Percentiles rank a stretch among this genome's conserved stretches.
Evolutionary conservation across 2,329 filamentous ascomycete genomes (phyloP).

Genomic region (Fusarium pseudocircinatum): DNA sequence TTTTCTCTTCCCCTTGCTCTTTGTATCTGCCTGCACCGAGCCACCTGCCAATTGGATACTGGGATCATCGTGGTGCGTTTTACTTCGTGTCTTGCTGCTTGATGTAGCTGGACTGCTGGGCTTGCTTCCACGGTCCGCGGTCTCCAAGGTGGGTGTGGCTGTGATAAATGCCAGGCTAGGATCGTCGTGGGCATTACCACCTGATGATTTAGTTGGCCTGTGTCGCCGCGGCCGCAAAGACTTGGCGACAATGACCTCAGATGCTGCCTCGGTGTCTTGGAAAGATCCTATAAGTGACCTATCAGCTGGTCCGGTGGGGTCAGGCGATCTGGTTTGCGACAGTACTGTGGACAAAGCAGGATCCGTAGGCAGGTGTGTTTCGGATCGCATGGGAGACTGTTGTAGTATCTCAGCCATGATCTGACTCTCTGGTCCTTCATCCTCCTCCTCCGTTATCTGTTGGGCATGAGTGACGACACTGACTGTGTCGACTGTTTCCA

Average conservation of each 20-base stretch:
- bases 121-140: conserved; percentile 22
- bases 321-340: conserved; percentile 20
- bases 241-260: conserved; percentile 43
- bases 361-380: conserved; percentile 10
- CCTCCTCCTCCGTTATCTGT: conserved; percentile 29
- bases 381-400: conserved; percentile 34
- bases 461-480: conserved; percentile 6
- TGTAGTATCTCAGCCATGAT: conserved; percentile 45
- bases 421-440: conserved; percentile 42
- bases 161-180: conserved; percentile 46
- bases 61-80: conserved; percentile 36
- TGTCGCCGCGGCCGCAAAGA: conserved; percentile 46
- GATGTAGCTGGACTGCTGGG: conserved; percentile 29
- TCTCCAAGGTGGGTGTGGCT: conserved; percentile 21
- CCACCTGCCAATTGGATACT: conserved; percentile 38
- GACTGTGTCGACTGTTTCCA: conserved; percentile 27
- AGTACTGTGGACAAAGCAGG: conserved; percentile 11
- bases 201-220: conserved; percentile 36
- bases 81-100: conserved; percentile 44
- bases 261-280: conserved; percentile 19
- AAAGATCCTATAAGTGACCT: conserved; percentile 12
- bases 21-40: conserved; percentile 26
- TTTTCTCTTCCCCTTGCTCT: conserved; percentile 34
- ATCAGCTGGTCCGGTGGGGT: conserved; percentile 12
- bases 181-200: conserved; percentile 39